Conservation (phyloP, 805 yeast genomes). For the Pichia heedii region DNA sequence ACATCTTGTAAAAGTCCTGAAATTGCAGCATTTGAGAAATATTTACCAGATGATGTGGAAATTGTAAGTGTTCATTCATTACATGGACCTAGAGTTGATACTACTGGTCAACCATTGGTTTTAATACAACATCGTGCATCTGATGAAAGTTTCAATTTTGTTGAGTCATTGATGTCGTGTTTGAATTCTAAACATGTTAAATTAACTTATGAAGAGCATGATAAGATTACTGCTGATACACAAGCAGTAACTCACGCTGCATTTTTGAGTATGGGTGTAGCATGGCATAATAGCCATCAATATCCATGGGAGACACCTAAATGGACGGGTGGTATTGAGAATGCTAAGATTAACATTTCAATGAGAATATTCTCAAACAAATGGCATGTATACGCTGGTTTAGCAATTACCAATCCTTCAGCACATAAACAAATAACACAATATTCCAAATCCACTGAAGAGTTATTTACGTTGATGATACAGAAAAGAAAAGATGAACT, state of each 20-base stretch:
- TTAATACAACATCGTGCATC: constrained; percentile 66
- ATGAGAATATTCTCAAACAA: constrained; percentile 84
- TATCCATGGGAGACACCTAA: constrained; percentile 87
- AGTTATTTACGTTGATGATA: constrained; percentile 75
- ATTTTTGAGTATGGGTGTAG: constrained; percentile 91
- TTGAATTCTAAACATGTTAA: constrained; percentile 70
- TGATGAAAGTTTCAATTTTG: constrained; percentile 46
- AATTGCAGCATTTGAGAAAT: constrained; percentile 70
- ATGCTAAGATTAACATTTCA: constrained; percentile 91
- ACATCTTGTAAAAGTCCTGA: constrained; percentile 93
- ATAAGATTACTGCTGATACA: constrained; percentile 92
- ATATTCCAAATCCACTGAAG: constrained; percentile 78
- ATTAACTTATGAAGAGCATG: constrained; percentile 82
- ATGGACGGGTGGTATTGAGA: constrained; percentile 92
- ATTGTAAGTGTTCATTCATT: constrained; percentile 84
- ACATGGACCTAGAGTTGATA: constrained; percentile 87
- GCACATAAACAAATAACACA: constrained; percentile 89
- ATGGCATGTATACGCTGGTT: constrained; percentile 98
- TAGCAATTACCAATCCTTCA: constrained; percentile 91
- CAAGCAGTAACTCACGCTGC: constrained; percentile 99
- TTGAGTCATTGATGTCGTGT: constrained; percentile 58
- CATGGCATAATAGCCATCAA: constrained; percentile 76
- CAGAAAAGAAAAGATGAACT: constrained; percentile 56
- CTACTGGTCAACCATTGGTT: constrained; percentile 90
- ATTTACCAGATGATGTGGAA: constrained; percentile 69